These are phyloP conservation scores for Mortierella polycephala DNA, from an alignment of 371 early-diverging fungal genomes.

Conservation along the genomic window DNA sequence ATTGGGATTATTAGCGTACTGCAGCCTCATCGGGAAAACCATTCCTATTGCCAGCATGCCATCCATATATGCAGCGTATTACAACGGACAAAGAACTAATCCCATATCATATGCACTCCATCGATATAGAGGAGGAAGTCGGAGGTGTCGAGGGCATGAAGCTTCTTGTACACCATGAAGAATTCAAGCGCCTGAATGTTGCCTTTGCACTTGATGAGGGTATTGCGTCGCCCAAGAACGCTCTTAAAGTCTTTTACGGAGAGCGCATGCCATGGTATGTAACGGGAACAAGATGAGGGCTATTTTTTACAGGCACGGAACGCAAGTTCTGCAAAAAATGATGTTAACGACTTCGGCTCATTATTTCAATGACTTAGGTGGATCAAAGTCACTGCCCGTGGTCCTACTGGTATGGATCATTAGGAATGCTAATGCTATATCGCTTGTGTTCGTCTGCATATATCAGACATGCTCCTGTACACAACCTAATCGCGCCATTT, in stretches of 20 bases:
- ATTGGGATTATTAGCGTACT: too few species aligned
- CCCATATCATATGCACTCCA: not conserved
- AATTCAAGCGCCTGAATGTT: constrained; percentile 73
- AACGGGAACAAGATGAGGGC: too few species aligned
- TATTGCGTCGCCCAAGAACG: constrained; percentile 69
- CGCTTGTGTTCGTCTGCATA: too few species aligned
- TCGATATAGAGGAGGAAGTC: constrained; percentile 78
- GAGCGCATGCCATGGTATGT: constrained; percentile 74
- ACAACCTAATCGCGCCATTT: too few species aligned
- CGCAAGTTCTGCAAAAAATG: too few species aligned
- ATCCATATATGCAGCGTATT: too few species aligned
- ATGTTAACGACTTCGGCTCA: too few species aligned
- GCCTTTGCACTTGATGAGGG: constrained; percentile 89
- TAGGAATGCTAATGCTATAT: not conserved
- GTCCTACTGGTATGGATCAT: constrained; percentile 58
- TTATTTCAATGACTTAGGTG: constrained; percentile 54
- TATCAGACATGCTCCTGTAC: too few species aligned
- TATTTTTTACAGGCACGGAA: too few species aligned
- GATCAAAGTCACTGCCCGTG: constrained; percentile 52
- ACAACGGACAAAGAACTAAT: not conserved
- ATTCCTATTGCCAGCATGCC: too few species aligned
- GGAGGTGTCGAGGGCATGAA: constrained; percentile 83
- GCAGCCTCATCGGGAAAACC: too few species aligned
- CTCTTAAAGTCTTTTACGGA: constrained; percentile 78
- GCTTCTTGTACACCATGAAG: constrained; percentile 63